phyloP scores from a whole-genome alignment of 2,329 filamentous ascomycete species.

The Fusarium decemcellulare region DNA sequence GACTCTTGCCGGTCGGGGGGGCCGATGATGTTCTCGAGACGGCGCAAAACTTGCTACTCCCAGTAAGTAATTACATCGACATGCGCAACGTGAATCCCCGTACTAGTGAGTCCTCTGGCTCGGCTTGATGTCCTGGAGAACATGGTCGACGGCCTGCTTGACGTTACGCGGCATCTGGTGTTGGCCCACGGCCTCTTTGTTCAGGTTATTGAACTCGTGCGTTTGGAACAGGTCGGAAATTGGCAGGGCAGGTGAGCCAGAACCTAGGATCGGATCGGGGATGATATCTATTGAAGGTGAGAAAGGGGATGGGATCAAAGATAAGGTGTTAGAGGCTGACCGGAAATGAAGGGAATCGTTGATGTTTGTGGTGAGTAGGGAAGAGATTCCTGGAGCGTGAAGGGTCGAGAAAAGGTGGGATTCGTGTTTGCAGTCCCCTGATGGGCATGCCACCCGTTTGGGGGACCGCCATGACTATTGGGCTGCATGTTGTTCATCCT shows the following conservation, averaged over 20 bases:
- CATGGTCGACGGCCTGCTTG: slow-evolving; percentile 79
- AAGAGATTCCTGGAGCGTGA: slow-evolving; percentile 80
- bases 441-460: slow-evolving; percentile 52
- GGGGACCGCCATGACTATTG: slow-evolving; percentile 48
- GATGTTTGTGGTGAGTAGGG: slow-evolving; percentile 88
- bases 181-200: slow-evolving; percentile 75
- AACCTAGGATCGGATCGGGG: slow-evolving; percentile 73
- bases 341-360: slow-evolving; percentile 82
- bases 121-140: slow-evolving; percentile 80
- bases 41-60: slow-evolving; percentile 66
- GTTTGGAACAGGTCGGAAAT: slow-evolving; percentile 66
- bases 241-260: slow-evolving; percentile 65
- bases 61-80: slow-evolving; percentile 44
- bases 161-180: slow-evolving; percentile 74
- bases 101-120: slow-evolving; percentile 81
- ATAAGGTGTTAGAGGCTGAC: slow-evolving; percentile 60
- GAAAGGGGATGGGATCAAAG: slow-evolving; percentile 6
- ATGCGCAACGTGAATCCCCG: slow-evolving; percentile 39
- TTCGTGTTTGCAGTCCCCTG: slow-evolving; percentile 41
- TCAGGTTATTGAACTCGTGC: slow-evolving; percentile 76
- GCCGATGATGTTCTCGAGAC: slow-evolving; percentile 44
- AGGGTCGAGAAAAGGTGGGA: slow-evolving; percentile 59
- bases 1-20: slow-evolving; percentile 42
- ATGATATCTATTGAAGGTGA: slow-evolving; percentile 69
- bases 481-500: slow-evolving; percentile 51